Percentiles rank a stretch among this genome's conserved stretches.
These are phyloP conservation scores for Termitomyces sp. DNA, from an alignment of 768 basidiomycete species.

Conservation along the genomic window DNA sequence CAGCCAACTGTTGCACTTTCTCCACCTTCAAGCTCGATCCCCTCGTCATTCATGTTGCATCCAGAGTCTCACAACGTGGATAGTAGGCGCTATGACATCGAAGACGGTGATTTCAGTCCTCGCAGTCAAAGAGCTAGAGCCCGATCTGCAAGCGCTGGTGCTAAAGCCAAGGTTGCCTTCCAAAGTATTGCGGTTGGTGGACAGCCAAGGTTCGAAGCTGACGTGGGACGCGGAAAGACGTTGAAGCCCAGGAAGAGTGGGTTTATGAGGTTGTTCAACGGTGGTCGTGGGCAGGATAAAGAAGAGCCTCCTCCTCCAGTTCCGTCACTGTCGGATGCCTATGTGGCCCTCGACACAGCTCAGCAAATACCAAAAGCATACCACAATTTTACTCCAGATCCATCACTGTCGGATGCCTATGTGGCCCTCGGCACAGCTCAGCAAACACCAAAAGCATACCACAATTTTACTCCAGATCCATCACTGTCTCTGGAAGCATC, in stretches of 20 bases:
- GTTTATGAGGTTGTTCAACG: conserved; percentile 74
- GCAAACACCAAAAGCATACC: conserved; percentile 21
- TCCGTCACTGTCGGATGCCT: conserved; percentile 39
- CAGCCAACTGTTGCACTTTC: conserved; percentile 20
- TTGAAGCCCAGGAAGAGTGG: conserved; percentile 78
- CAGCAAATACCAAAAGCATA: conserved; percentile 21
- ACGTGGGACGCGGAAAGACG: conserved; percentile 30
- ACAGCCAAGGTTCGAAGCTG: conserved; percentile 36
- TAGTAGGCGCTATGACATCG: conserved; percentile 12
- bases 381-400: no score
- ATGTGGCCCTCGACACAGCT: conserved; percentile 24
- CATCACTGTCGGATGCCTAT: conserved; percentile 37
- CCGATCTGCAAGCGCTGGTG: conserved; percentile 59
- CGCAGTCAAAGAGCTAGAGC: conserved; percentile 32
- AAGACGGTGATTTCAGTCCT: conserved; percentile 18
- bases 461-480: conserved; percentile 38
- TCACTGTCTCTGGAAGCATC: conserved; percentile 24
- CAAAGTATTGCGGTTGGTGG: conserved; percentile 33
- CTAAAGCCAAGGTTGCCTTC: conserved; percentile 44
- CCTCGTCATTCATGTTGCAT: conserved; percentile 25
- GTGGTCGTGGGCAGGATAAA: conserved; percentile 41
- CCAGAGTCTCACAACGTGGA: conserved; percentile 26
- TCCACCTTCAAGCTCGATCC: conserved; percentile 8
- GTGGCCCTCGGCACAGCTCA: conserved; percentile 21
- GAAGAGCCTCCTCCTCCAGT: conserved; percentile 55